Conservation (phyloP, 768 basidiomycete genomes). For the Boletus eberwhitei region DNA sequence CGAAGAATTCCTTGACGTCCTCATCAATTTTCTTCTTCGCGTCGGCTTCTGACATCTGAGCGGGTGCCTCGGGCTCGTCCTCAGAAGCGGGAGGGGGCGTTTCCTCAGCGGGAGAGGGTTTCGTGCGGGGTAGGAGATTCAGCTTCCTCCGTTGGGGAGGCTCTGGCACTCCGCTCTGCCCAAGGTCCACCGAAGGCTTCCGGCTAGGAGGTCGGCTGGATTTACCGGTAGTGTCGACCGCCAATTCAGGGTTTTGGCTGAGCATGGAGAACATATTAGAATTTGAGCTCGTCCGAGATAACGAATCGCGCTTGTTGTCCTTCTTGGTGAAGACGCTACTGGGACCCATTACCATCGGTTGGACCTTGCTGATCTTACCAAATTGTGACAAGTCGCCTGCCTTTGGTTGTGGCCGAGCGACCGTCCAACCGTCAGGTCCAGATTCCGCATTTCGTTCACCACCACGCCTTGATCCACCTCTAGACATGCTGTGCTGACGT, state of each 20-base stretch:
- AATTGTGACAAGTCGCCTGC: slow-evolving; percentile 86
- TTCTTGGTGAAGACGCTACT: slow-evolving; percentile 82
- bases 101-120: slow-evolving; percentile 49
- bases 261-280: slow-evolving; percentile 91
- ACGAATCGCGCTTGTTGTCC: slow-evolving; percentile 62
- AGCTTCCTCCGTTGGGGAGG: slow-evolving; percentile 63
- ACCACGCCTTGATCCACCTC: slow-evolving; percentile 87
- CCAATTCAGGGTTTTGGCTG: slow-evolving; percentile 56
- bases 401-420: slow-evolving; percentile 61
- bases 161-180: slow-evolving; percentile 43
- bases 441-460: slow-evolving; percentile 61
- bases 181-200: slow-evolving; percentile 51
- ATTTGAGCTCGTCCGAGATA: slow-evolving; percentile 76
- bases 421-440: slow-evolving; percentile 86
- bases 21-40: slow-evolving; percentile 75
- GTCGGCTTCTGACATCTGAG: slow-evolving; percentile 60
- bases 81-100: slow-evolving; percentile 45
- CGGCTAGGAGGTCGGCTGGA: slow-evolving; percentile 49
- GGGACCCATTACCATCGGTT: slow-evolving; percentile 77
- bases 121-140: slow-evolving; percentile 75
- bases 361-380: slow-evolving; percentile 76
- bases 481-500: slow-evolving; percentile 75
- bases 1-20: slow-evolving; percentile 85
- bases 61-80: slow-evolving; percentile 44
- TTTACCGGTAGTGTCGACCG: slow-evolving; percentile 51